Evolutionary conservation across 495 filamentous ascomycete genomes (phyloP).

Genomic region (Penicillium herquei): DNA sequence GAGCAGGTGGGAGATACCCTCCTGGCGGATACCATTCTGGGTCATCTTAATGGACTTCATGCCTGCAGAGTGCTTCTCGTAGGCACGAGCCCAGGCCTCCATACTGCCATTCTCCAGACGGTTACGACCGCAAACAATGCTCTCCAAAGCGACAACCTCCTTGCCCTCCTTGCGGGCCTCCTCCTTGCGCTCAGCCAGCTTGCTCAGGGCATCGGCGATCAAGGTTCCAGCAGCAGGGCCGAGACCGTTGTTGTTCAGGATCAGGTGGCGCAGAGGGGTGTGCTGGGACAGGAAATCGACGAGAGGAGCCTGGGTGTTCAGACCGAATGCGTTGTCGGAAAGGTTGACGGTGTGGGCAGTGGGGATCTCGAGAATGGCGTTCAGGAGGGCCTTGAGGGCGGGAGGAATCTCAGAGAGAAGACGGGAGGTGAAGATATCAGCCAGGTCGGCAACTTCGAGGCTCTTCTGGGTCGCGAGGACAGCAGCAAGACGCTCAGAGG

Average conservation of each 20-base stretch:
- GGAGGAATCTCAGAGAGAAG: constrained; percentile 91
- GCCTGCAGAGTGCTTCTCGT: constrained; percentile 68
- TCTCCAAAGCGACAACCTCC: constrained; percentile 79
- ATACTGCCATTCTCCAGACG: constrained; percentile 93
- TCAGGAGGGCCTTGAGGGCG: constrained; percentile 80
- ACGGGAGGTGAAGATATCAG: constrained; percentile 95
- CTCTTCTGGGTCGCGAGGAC: constrained; percentile 77
- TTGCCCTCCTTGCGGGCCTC: constrained; percentile 66
- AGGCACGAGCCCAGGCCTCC: constrained; percentile 88
- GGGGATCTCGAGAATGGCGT: constrained; percentile 76
- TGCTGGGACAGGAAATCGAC: constrained; percentile 84
- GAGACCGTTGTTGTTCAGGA: constrained; percentile 98
- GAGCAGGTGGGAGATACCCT: constrained; percentile 79
- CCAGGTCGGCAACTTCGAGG: constrained; percentile 81
- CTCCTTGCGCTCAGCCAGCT: constrained; percentile 79
- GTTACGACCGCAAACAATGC: constrained; percentile 93
- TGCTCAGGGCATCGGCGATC: constrained; percentile 73
- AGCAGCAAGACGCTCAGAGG: constrained; percentile 77
- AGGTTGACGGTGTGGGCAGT: constrained; percentile 89
- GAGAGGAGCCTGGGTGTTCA: constrained; percentile 81
- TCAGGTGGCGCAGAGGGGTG: constrained; percentile 83
- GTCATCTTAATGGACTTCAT: constrained; percentile 93
- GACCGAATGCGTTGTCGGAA: constrained; percentile 95
- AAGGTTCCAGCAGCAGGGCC: constrained; percentile 84
- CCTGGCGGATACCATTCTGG: constrained; percentile 94